These are phyloP conservation scores for Coniochaeta sp. DNA, from an alignment of 2,329 filamentous ascomycete species.

Conservation along the genomic window DNA sequence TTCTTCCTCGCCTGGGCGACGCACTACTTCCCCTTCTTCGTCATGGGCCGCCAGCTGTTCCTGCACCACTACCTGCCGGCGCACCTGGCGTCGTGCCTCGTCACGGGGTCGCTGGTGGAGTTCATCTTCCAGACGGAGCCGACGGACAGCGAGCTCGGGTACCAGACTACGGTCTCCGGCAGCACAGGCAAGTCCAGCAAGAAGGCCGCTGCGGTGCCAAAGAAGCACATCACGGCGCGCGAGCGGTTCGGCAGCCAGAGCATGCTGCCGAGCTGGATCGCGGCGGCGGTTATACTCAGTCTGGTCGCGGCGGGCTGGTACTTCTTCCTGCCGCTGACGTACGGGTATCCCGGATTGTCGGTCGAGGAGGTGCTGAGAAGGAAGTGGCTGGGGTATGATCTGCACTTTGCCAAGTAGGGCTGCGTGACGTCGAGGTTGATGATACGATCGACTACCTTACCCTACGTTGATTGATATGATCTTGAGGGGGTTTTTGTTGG, in stretches of 20 bases:
- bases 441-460: no score
- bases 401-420: slow-evolving; percentile 89
- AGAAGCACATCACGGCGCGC: slow-evolving; percentile 66
- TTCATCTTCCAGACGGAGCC: slow-evolving; percentile 94
- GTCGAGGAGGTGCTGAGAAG: slow-evolving; percentile 72
- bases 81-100: slow-evolving; percentile 82
- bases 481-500: no score
- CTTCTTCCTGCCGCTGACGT: slow-evolving; percentile 92
- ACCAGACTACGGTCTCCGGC: slow-evolving; percentile 22
- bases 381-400: slow-evolving; percentile 95
- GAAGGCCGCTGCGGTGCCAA: slow-evolving; percentile 41
- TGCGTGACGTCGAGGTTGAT: neutral
- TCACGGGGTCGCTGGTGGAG: slow-evolving; percentile 85
- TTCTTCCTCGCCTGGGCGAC: slow-evolving; percentile 98
- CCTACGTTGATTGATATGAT: no score
- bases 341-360: slow-evolving; percentile 82
- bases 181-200: slow-evolving; percentile 35
- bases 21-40: slow-evolving; percentile 94
- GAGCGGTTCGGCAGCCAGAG: slow-evolving; percentile 78
- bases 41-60: slow-evolving; percentile 98
- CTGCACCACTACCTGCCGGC: slow-evolving; percentile 95
- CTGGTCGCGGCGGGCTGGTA: slow-evolving; percentile 71
- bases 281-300: slow-evolving; percentile 60
- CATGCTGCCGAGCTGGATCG: slow-evolving; percentile 72
- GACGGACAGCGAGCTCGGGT: slow-evolving; percentile 45